Conservation (phyloP, 768 basidiomycete genomes). For the Termitomyces sp. region DNA sequence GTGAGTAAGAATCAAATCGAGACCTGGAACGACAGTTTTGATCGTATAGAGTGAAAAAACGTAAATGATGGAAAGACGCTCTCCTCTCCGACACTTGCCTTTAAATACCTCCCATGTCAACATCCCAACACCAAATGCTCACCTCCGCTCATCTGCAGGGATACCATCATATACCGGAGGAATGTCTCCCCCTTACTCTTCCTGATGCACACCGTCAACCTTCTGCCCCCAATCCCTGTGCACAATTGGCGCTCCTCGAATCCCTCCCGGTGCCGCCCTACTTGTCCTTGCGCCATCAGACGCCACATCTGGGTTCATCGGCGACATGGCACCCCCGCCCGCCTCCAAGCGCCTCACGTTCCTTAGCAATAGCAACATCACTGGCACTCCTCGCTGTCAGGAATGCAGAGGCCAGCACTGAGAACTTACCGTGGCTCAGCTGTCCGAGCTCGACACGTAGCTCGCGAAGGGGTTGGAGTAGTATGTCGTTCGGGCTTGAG, state of each 20-base stretch:
- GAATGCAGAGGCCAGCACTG: no score
- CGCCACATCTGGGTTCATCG: no score
- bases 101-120: no score
- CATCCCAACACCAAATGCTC: no score
- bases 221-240: conserved; percentile 16
- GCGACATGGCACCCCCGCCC: neutral
- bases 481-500: neutral
- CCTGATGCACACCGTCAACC: no score
- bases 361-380: neutral
- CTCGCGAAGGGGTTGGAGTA: no score
- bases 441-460: neutral
- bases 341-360: neutral
- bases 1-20: no score
- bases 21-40: no score
- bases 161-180: conserved; percentile 27
- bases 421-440: neutral
- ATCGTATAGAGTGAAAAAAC: no score
- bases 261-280: neutral
- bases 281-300: no score
- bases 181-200: conserved; percentile 16
- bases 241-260: conserved; percentile 11
- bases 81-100: no score
- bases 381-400: neutral
- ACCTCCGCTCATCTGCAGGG: conserved; percentile 3
- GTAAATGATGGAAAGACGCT: no score